phyloP scores from a whole-genome alignment of 257 asterid genomes.

The Avicennia marina region DNA sequence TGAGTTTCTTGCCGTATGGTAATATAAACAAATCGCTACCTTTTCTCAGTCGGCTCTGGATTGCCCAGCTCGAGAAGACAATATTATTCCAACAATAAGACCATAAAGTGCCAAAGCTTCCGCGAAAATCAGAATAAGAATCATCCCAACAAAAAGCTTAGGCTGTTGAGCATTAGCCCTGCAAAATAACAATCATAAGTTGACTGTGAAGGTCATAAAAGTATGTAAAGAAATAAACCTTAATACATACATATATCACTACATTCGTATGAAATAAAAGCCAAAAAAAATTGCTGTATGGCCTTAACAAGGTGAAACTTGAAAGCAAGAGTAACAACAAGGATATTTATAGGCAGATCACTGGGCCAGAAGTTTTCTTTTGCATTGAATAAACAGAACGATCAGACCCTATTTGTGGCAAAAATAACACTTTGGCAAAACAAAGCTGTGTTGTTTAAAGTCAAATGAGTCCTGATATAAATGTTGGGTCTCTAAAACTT shows the following conservation, averaged over 20 bases:
- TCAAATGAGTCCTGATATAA: neutral
- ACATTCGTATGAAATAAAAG: neutral
- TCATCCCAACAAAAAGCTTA: constrained; percentile 75
- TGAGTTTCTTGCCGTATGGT: neutral
- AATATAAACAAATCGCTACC: neutral
- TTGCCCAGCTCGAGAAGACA: constrained; percentile 84
- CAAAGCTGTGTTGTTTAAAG: neutral
- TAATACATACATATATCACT: neutral
- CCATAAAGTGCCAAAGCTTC: constrained; percentile 70
- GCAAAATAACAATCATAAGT: constrained; percentile 17
- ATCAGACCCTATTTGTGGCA: neutral
- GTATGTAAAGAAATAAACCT: neutral
- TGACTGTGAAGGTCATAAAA: constrained; percentile 22
- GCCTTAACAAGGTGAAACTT: neutral
- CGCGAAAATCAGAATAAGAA: constrained; percentile 74
- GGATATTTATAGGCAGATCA: neutral
- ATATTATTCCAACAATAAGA: constrained; percentile 68
- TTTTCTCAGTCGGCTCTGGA: constrained; percentile 59
- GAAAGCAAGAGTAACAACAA: neutral
- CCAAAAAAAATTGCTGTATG: neutral
- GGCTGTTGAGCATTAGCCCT: constrained; percentile 87
- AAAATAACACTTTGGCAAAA: neutral
- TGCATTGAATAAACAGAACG: neutral
- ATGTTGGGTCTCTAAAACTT: neutral
- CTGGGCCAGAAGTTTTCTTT: neutral